Percentiles rank a stretch among this genome's conserved stretches.
Evolutionary conservation across 495 filamentous ascomycete species (phyloP).

Genomic region (Bombardia bombarda): DNA sequence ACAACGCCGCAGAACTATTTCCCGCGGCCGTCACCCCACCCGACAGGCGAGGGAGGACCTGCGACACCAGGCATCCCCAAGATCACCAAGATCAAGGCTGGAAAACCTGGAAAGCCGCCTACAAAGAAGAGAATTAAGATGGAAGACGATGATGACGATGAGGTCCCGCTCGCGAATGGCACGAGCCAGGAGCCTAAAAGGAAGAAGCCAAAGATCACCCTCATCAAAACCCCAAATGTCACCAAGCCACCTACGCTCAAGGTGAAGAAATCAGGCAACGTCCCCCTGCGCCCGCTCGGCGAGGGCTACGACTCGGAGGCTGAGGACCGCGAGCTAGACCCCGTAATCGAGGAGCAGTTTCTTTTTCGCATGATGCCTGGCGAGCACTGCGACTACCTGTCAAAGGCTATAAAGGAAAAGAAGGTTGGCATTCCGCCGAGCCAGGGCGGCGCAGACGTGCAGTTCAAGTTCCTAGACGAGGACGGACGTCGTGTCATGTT

Average conservation of each 20-base stretch:
- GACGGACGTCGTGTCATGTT: slow-evolving; percentile 69
- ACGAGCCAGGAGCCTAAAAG: slow-evolving; percentile 14
- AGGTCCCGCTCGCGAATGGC: slow-evolving; percentile 25
- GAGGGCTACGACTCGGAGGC: slow-evolving; percentile 97
- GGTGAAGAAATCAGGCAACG: slow-evolving; percentile 40
- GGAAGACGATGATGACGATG: slow-evolving; percentile 33
- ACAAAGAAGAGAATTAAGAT: slow-evolving; percentile 35
- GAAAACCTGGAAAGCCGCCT: slow-evolving; percentile 38
- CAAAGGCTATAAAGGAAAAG: slow-evolving; percentile 59
- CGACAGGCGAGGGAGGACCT: slow-evolving; percentile 1
- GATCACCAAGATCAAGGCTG: slow-evolving; percentile 39
- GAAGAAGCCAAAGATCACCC: slow-evolving; percentile 38
- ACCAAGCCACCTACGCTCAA: slow-evolving; percentile 26
- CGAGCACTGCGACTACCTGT: slow-evolving; percentile 74
- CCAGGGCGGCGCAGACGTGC: slow-evolving; percentile 60
- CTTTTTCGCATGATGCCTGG: slow-evolving; percentile 83
- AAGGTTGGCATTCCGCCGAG: slow-evolving; percentile 56
- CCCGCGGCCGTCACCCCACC: background rate
- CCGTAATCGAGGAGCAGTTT: slow-evolving; percentile 78
- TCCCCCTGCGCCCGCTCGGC: slow-evolving; percentile 58
- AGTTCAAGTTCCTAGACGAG: slow-evolving; percentile 67
- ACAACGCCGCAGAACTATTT: slow-evolving; percentile 11
- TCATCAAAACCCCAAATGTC: slow-evolving; percentile 11
- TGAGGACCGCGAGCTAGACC: slow-evolving; percentile 80
- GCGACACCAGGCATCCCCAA: slow-evolving; percentile 10